Evolutionary conservation across 495 filamentous ascomycete species (phyloP).

Genomic region (Symbiotaphrina buchneri): DNA sequence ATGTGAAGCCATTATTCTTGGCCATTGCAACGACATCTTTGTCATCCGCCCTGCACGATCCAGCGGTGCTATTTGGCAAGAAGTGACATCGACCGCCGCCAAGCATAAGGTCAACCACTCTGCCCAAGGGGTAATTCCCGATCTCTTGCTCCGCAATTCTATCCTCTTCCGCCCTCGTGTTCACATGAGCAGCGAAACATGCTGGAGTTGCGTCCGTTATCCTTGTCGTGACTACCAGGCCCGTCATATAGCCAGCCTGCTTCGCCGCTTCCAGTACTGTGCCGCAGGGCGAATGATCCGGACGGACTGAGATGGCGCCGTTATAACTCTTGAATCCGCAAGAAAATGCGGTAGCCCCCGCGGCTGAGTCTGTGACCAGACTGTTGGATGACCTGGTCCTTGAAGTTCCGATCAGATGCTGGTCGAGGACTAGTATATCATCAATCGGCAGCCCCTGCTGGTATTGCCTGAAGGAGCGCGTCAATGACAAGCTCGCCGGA

Average conservation of each 20-base stretch:
- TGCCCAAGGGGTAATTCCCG: conserved; percentile 65
- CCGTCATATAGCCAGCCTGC: conserved; percentile 73
- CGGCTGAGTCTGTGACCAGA: conserved; percentile 83
- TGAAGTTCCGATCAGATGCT: conserved; percentile 71
- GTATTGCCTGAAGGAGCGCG: conserved; percentile 59
- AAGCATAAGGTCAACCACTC: conserved; percentile 74
- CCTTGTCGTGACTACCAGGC: conserved; percentile 83
- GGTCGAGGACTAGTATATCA: conserved; percentile 56
- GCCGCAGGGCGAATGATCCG: conserved; percentile 68
- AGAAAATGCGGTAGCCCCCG: conserved; percentile 88
- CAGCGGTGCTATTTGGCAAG: conserved; percentile 50
- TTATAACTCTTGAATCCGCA: conserved; percentile 90
- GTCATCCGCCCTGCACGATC: conserved; percentile 56
- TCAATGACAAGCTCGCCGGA: conserved; percentile 68
- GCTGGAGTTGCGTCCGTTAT: conserved; percentile 97
- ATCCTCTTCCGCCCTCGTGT: conserved; percentile 59
- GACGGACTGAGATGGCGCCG: conserved; percentile 75
- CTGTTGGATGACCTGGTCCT: conserved; percentile 63
- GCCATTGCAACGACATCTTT: conserved; percentile 47
- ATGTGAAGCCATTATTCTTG: conserved; percentile 55
- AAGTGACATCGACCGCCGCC: conserved; percentile 91
- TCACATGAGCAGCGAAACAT: conserved; percentile 80
- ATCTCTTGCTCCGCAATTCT: conserved; percentile 80
- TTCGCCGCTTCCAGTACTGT: conserved; percentile 91
- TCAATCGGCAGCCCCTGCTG: conserved; percentile 39